Percentiles rank a stretch among this genome's conserved stretches.
These are phyloP conservation scores for Yamadazyma insecticola DNA, from an alignment of 805 yeast genomes.

Conservation along the genomic window DNA sequence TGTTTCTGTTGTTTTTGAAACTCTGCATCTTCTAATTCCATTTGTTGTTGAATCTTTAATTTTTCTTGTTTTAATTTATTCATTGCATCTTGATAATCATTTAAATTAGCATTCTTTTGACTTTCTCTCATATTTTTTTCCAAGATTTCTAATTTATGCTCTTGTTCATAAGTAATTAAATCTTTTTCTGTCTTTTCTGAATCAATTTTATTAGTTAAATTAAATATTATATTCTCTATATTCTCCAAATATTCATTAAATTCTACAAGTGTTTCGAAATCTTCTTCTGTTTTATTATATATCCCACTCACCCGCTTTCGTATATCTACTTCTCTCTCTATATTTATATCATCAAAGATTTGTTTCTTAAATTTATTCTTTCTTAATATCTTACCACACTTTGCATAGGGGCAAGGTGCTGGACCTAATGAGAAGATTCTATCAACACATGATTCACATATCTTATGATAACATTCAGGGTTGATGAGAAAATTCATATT, in stretches of 20 bases:
- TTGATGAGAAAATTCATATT: constrained; percentile 88
- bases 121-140: constrained; percentile 71
- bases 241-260: constrained; percentile 80
- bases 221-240: constrained; percentile 76
- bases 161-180: constrained; percentile 63
- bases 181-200: constrained; percentile 63
- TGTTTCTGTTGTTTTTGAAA: constrained; percentile 37
- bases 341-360: constrained; percentile 82
- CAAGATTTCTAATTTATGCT: constrained; percentile 68
- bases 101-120: constrained; percentile 56
- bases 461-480: constrained; percentile 97
- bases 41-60: constrained; percentile 60
- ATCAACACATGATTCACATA: constrained; percentile 96
- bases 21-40: constrained; percentile 40
- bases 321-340: constrained; percentile 90
- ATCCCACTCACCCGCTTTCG: constrained; percentile 72
- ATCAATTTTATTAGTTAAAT: constrained; percentile 65
- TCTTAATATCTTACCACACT: constrained; percentile 81
- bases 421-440: constrained; percentile 93
- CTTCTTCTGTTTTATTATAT: constrained; percentile 75
- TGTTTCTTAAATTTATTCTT: constrained; percentile 90
- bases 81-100: constrained; percentile 56
- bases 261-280: constrained; percentile 55
- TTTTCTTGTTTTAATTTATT: constrained; percentile 59
- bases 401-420: constrained; percentile 92